Percentiles rank a stretch among this genome's conserved stretches.
These are phyloP conservation scores for Cyclotella distinguenda DNA, from an alignment of 108 stramenopile genomes.

Conservation along the genomic window DNA sequence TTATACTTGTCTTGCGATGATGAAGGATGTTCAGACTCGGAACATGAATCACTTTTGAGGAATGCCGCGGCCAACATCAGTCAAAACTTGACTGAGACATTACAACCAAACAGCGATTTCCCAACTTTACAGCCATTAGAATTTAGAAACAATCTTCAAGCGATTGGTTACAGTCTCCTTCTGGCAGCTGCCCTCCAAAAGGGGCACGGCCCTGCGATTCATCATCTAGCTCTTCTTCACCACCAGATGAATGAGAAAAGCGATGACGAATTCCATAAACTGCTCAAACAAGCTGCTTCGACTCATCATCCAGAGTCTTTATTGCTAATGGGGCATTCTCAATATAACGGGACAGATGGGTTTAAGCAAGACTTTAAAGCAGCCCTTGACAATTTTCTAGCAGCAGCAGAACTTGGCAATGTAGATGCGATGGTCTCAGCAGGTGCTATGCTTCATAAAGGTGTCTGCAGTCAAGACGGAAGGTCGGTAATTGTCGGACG, in stretches of 20 bases:
- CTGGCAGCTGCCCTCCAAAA: constrained; percentile 50
- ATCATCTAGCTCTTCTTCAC: constrained; percentile 73
- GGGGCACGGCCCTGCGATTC: constrained; percentile 68
- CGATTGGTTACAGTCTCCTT: constrained; percentile 40
- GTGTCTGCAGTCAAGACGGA: constrained; percentile 35
- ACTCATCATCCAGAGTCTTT: constrained; percentile 64
- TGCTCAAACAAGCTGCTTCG: constrained; percentile 50
- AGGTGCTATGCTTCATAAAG: constrained; percentile 71
- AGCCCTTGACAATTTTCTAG: constrained; percentile 65
- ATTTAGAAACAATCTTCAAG: constrained; percentile 9
- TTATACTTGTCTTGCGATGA: constrained; percentile 46
- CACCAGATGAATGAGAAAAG: constrained; percentile 45
- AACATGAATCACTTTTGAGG: background rate
- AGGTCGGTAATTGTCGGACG: constrained; percentile 26
- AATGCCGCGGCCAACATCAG: background rate
- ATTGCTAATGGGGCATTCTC: constrained; percentile 67
- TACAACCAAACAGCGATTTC: background rate
- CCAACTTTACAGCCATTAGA: background rate
- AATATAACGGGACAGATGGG: constrained; percentile 67
- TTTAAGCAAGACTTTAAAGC: constrained; percentile 41
- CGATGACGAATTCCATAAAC: constrained; percentile 41
- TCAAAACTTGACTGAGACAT: background rate
- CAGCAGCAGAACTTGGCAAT: constrained; percentile 65
- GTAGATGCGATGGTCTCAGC: constrained; percentile 81
- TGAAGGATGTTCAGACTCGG: constrained; percentile 6